These are phyloP conservation scores for Fusarium solani-melongenae DNA, from an alignment of 2,329 filamentous ascomycete species.

Conservation along the genomic window DNA sequence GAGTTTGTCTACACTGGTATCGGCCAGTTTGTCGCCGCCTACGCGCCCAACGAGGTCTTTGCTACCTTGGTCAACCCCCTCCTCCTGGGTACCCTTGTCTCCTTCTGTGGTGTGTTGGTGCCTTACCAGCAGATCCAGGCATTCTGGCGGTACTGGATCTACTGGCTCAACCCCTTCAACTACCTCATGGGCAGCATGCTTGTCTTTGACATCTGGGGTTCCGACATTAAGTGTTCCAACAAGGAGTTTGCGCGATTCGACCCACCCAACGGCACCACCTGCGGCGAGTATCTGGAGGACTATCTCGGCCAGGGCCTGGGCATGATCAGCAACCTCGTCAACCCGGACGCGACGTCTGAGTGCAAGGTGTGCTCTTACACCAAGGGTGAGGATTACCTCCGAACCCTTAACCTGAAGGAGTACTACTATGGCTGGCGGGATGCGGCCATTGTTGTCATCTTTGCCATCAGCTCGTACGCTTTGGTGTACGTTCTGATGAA, in stretches of 20 bases:
- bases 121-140: conserved; percentile 69
- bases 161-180: conserved; percentile 70
- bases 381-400: conserved; percentile 68
- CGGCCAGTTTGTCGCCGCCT: conserved; percentile 72
- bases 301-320: conserved; percentile 62
- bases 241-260: conserved; percentile 64
- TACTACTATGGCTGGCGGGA: conserved; percentile 76
- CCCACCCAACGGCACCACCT: conserved; percentile 64
- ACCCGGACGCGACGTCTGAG: conserved; percentile 64
- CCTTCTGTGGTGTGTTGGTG: conserved; percentile 81
- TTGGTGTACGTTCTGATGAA: conserved; percentile 60
- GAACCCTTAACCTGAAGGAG: conserved; percentile 67
- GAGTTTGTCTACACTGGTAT: conserved; percentile 71
- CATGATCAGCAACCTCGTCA: conserved; percentile 62
- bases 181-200: conserved; percentile 69
- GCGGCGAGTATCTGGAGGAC: conserved; percentile 64
- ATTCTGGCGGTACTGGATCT: conserved; percentile 78
- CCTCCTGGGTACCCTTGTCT: conserved; percentile 68
- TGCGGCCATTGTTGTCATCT: conserved; percentile 68
- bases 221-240: conserved; percentile 57
- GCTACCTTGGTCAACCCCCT: conserved; percentile 68
- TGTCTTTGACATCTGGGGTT: conserved; percentile 61
- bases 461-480: conserved; percentile 64
- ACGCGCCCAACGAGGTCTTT: conserved; percentile 70
- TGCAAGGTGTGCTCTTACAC: conserved; percentile 73